Evolutionary conservation across 768 basidiomycete genomes (phyloP), one percentile per base, ranked within the genome.

Genomic region (Chalciporus piperatus): DNA sequence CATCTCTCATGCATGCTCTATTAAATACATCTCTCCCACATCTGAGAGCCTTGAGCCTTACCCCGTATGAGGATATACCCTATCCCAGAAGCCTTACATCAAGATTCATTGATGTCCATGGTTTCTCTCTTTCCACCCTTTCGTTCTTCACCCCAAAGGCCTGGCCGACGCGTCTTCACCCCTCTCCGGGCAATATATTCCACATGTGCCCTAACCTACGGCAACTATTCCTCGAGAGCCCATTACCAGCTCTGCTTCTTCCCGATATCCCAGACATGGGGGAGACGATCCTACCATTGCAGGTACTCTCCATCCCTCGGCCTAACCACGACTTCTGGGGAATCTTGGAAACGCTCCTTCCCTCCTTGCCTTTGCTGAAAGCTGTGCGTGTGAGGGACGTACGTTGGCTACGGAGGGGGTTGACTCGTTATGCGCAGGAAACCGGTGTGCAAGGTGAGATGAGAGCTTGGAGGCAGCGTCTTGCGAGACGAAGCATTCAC

Each of bases 361-460:
- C 81, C 5, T 72, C 67, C 3, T 67, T 91, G 17, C 86, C 87
- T 1, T 60, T 71, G 12, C 73, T 92, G 20, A 63, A 71, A 38
- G 74, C 78, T 8, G 70, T 92, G 17, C 78, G 85, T 14, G 74
- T 77, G 14, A 73, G 87, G 52, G 87, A 90, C 57, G 76, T 89
- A 16, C 80, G 81, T 28, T 92, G 89, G 88, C 67, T 92, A 32
- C 71, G 83, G 48, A 77, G 76, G 46, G 89, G 87, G 0, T 77
- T 91, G 66, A 82, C 77, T 8, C 70, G 69, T 1, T 74, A 77
- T 52, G 90, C 90, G 22, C 82, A 80, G 56, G 82, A 78, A 55
- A 79, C 89, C 7, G 90, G 90, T 8, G 78, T 89, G 13, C 89
- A 91, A 68, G 90, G 89, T 39, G 86, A 89, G 64, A 84, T 92